Base-by-base conservation (phyloP, 2,329 filamentous ascomycete species). In the Neonectria sp. region DNA sequence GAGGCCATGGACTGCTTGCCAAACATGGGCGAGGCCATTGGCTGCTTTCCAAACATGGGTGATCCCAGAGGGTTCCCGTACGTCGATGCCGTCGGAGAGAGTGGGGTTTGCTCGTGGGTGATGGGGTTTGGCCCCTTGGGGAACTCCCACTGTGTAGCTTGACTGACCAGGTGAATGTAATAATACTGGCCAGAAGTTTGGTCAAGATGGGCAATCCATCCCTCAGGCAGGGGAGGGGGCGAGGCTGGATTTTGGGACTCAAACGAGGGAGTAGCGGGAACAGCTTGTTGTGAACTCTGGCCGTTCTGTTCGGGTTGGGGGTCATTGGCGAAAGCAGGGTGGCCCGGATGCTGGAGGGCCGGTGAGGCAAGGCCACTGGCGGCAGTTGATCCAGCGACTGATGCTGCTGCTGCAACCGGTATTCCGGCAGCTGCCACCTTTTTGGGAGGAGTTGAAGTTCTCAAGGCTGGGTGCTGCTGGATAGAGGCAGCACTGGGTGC, bases 141-240 rank as follows among this genome's bases (percentile, higher is more conserved):
- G 73, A 98, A 98, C 77, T 99, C 96, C 96, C 96, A 99, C 79
- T 99, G 96, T 1, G 96, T 99, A 3, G 95, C 94, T 78, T 98
- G 96, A 0, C 94, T 95, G 2, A 95, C 93, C 33, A 99, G 87
- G 79, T 99, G 96, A 67, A 99, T 99, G 77, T 99, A 99, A 81
- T 99, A 99, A 81, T 98, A 99, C 78, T 98, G 95, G 1, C 96
- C 96, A 2, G 95, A 98, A 78, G 93, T 97, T 72, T 94, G 93
- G 79, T 99, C 96, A 5, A 98, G 86, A 79, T 98, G 96, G 24
- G 96, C 94, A 76, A 99, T 98, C 96, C 96, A 99, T 37, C 96
- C 96, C 82, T 99, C 96, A 6, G 96, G 96, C 17, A 99, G 86
- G 3, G 95, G 96, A 25, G 96, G 96, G 35, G 96, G 96, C 17